Evolutionary conservation across 2,329 filamentous ascomycete species (phyloP).

Genomic region (Aspergillus sclerotialis): DNA sequence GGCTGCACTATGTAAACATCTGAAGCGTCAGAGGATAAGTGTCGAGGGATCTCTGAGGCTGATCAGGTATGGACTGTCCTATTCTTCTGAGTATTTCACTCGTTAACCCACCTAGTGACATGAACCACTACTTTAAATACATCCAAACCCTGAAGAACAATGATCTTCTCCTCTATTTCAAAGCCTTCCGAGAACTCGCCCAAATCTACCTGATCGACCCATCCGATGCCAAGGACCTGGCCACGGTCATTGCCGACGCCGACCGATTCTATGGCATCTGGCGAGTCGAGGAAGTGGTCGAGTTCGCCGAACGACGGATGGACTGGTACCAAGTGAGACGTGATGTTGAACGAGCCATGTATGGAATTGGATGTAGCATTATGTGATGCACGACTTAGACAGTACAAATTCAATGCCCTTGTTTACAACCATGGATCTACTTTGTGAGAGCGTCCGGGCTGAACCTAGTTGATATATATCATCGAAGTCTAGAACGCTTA

Average conservation of each 20-base stretch:
- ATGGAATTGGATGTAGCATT: constrained; percentile 77
- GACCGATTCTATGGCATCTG: constrained; percentile 90
- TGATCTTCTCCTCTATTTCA: constrained; percentile 83
- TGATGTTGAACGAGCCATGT: constrained; percentile 93
- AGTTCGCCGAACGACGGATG: constrained; percentile 86
- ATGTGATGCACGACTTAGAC: constrained; percentile 57
- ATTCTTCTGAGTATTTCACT: not conserved
- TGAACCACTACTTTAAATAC: constrained; percentile 88
- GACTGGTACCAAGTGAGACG: constrained; percentile 91
- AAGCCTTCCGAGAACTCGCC: constrained; percentile 80
- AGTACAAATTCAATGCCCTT: not conserved
- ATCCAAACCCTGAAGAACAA: constrained; percentile 73
- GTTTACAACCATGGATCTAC: not conserved
- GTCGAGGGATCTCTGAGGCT: constrained; percentile 84
- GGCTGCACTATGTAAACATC: constrained; percentile 86
- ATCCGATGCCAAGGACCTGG: constrained; percentile 85
- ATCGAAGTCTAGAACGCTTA: too few species aligned
- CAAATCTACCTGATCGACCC: constrained; percentile 93
- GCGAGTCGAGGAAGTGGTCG: constrained; percentile 91
- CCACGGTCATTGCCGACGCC: constrained; percentile 85
- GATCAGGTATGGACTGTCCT: constrained; percentile 52
- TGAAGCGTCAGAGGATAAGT: constrained; percentile 90
- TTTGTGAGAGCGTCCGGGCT: not conserved
- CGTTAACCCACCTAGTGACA: constrained; percentile 55
- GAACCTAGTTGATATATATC: not conserved